Percentiles rank a stretch among this genome's conserved stretches.
These are phyloP conservation scores for Phytophthora megakarya DNA, from an alignment of 352 stramenopile species.

Conservation along the genomic window DNA sequence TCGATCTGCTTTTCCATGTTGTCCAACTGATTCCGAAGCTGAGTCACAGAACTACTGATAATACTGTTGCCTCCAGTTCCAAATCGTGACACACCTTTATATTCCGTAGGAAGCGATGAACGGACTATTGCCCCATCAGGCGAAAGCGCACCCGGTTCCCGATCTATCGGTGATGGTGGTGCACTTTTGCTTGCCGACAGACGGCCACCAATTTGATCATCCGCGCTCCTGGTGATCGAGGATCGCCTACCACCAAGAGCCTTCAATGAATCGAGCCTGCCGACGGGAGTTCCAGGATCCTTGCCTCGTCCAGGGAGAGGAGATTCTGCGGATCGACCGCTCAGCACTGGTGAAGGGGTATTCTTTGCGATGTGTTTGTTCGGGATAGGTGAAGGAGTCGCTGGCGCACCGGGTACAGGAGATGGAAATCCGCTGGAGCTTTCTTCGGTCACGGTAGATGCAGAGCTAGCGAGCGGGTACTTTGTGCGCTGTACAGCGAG, in stretches of 20 bases:
- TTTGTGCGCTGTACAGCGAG: constrained; percentile 77
- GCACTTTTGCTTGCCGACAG: constrained; percentile 55
- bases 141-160: constrained; percentile 35
- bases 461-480: constrained; percentile 55
- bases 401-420: constrained; percentile 27
- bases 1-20: constrained; percentile 91
- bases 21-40: constrained; percentile 82
- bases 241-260: constrained; percentile 31
- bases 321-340: constrained; percentile 33
- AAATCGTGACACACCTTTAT: constrained; percentile 21
- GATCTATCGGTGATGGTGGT: constrained; percentile 57
- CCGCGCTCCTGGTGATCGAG: constrained; percentile 23
- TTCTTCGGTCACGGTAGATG: constrained; percentile 29
- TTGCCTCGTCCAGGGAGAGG: constrained; percentile 27
- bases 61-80: constrained; percentile 53
- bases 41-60: constrained; percentile 73
- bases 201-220: constrained; percentile 27
- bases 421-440: constrained; percentile 27
- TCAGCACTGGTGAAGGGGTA: constrained; percentile 37
- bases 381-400: constrained; percentile 33
- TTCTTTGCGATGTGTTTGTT: constrained; percentile 39
- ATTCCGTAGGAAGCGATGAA: constrained; percentile 39
- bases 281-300: constrained; percentile 32
- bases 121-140: constrained; percentile 35
- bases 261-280: constrained; percentile 39